Base-by-base conservation (phyloP, 164 flowering plant genomes). In the Tetracentron sinense region DNA sequence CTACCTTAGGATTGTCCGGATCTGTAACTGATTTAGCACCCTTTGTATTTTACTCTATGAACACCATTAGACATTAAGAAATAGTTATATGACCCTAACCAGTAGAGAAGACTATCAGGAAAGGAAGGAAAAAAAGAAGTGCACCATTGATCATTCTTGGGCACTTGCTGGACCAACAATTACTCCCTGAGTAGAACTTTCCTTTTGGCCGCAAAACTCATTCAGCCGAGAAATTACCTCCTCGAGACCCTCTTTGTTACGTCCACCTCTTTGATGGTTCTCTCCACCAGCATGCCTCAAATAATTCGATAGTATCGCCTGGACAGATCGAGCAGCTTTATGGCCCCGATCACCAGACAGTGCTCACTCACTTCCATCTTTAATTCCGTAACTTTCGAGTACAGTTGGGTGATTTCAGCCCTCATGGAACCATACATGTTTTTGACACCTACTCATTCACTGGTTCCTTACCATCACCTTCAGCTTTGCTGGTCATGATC, bases 311-410 rank as follows among this genome's bases (percentile, higher is more conserved):
- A 93, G 79, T 95, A 93, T 66, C 84, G 76, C 64, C 98, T 77
- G 6, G 95, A 78, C 30, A 79, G 98, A 68, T 93, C 96, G 17
- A 90, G 88, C 2, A 97, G 96, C 70, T 87, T 66, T 28, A 93
- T 87, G 26, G 97, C 94, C 29, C 75, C 78, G 8, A 88, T 84
- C 35, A 90, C 97, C 69, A 93, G 64, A 2, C 96, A 77, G 44
- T 93, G 98, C 79, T 88, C 96, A 31, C 94, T 87, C n/a, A 74
- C 97, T 78, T 90, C 92, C 97, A 93, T 90, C 69, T 93, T 97
- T 15, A 90, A 78, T 66, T 94, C 96, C 0, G 90, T 94, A 47
- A 90, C 89, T 67, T 94, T 94, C 25, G 97, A 85, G 72, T 87
- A 81, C 15, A 87, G 77, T 63, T 90, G 96, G 76, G 76, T 93